A percentile compares a stretch with the other conserved stretches of the same genome.
phyloP scores from a whole-genome alignment of 1,284 basidiomycete species.

The Tylopilus sp. region DNA sequence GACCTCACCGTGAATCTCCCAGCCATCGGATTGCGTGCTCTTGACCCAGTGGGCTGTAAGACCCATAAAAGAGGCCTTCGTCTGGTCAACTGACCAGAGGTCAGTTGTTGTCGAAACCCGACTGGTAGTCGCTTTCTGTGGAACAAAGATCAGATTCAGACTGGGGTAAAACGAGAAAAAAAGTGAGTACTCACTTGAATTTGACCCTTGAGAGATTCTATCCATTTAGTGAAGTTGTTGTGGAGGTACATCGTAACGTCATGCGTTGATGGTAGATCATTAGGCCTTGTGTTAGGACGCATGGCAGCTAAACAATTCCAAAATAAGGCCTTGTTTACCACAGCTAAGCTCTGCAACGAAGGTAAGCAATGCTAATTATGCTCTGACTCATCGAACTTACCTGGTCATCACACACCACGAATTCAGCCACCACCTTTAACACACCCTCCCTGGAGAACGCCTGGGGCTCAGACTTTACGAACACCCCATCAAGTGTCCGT shows the following conservation, averaged over 20 bases:
- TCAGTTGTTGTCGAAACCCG: background rate
- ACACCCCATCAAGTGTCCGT: background rate
- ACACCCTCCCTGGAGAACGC: background rate
- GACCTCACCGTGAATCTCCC: too few relatives aligned
- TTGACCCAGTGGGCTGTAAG: too few relatives aligned
- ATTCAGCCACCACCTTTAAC: background rate
- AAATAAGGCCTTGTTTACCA: background rate
- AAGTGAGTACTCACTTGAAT: too few relatives aligned
- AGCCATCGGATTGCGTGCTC: too few relatives aligned
- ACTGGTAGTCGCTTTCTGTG: background rate
- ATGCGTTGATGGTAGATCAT: conserved; percentile 1
- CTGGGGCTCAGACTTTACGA: background rate
- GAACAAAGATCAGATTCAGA: background rate
- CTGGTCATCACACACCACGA: background rate
- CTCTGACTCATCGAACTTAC: background rate
- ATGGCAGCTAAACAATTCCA: background rate
- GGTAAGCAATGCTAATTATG: background rate
- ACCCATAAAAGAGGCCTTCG: too few relatives aligned
- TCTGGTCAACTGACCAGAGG: background rate
- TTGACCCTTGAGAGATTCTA: background rate
- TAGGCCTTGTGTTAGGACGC: background rate
- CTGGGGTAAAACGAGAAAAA: too few relatives aligned
- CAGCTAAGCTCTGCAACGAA: background rate
- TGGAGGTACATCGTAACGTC: background rate
- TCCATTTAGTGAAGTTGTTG: background rate